Conservation (phyloP, 805 yeast genomes). For the Candida vartiovaarae region DNA sequence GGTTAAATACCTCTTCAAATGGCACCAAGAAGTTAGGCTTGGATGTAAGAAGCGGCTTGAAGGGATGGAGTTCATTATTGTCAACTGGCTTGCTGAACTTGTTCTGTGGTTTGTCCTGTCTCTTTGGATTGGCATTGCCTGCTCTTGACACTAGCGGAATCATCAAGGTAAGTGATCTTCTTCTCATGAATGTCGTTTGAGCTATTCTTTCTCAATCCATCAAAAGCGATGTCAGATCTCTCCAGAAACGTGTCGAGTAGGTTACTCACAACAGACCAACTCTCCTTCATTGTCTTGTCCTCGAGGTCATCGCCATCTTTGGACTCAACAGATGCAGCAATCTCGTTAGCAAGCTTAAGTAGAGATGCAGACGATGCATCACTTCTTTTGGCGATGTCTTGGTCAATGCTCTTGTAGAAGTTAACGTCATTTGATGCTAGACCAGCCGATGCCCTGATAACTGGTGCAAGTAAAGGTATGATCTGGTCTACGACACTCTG, state of each 20-base stretch:
- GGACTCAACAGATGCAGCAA: constrained; percentile 31
- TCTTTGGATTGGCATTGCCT: constrained; percentile 18
- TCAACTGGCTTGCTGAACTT: constrained; percentile 53
- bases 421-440: constrained; percentile 76
- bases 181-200: constrained; percentile 6
- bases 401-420: constrained; percentile 62
- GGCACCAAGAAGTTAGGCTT: constrained; percentile 69
- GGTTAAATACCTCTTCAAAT: constrained; percentile 42
- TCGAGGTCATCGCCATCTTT: constrained; percentile 20
- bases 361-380: constrained; percentile 35
- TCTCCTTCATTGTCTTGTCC: constrained; percentile 38
- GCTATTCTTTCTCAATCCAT: constrained; percentile 26
- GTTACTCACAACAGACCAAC: constrained; percentile 59
- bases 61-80: constrained; percentile 64
- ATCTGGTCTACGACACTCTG: constrained; percentile 1
- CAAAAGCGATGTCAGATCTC: constrained; percentile 64
- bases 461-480: constrained; percentile 43
- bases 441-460: constrained; percentile 61
- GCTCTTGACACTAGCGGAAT: constrained; percentile 19
- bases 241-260: constrained; percentile 69
- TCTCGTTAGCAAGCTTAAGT: constrained; percentile 37
- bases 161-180: constrained; percentile 45
- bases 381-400: constrained; percentile 32
- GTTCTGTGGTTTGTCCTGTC: constrained; percentile 62
- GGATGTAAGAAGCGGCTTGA: constrained; percentile 59